Base-by-base conservation (phyloP, 352 stramenopile species). In the Globisporangium solare region DNA sequence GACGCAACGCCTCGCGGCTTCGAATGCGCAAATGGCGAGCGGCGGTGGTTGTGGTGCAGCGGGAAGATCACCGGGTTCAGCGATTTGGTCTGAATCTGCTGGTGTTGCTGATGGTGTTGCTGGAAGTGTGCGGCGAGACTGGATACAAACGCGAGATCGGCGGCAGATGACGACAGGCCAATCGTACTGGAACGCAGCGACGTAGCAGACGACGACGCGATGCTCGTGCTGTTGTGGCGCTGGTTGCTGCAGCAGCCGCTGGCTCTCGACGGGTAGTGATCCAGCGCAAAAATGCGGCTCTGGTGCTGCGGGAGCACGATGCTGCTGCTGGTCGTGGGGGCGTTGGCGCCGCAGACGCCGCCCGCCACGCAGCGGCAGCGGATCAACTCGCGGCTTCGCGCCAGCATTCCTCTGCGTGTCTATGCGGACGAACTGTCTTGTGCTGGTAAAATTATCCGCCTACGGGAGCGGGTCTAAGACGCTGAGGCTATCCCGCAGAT, bases 121-220 rank as follows among this genome's bases (percentile, higher is more conserved):
- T 60, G 54, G 13, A 60, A 52, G 11, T 60, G 54, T 17, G 54
- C 54, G 0, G 54, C 54, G 22, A 60, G 54, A 20, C 54, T 60
- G 15, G 54, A 60, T 8, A 53, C 54, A 31, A 60, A 60, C 46
- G 54, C 54, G 46, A 60, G 54, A 47, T 60, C 54, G 14, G 54
- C 54, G 6, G 54, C 54, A 24, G 45, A 54, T 35, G 54, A 39
- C 5, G 54, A 60, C 21, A 60, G 39, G 13, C 39, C 54, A 22
- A 18, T 56, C 15, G 39, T 15, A 40, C 24, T 56, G 15, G 39
- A 39, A 22, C 21, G 39, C 21, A 12, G 51, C 41, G 11, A 24
- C 17, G 37, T 10, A 22, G 39, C 51, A 10, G 27, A 35, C 37
- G 51, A 49, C 21, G 22, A 41, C 8, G 51, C 39, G 51, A 56